Conservation (phyloP, 176 grass and related monocot genomes). For the Rhynchospora tenuis region DNA sequence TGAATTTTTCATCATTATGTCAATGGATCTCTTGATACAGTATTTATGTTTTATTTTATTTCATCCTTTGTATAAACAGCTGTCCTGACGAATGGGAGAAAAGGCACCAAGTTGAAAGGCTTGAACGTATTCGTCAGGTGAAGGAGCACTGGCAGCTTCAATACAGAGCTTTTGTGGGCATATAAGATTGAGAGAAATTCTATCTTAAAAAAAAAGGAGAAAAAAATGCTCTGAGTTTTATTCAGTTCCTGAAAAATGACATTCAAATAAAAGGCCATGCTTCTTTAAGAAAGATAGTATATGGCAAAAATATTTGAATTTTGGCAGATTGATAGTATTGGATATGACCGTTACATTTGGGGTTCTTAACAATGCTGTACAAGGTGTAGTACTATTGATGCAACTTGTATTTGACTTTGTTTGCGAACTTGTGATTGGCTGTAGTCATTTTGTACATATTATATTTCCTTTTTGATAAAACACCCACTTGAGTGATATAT, state of each 20-base stretch:
- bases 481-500: not conserved
- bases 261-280: not conserved
- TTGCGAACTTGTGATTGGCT: not conserved
- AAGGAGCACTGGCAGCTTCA: conserved; percentile 77
- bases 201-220: too few species aligned
- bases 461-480: not conserved
- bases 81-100: conserved; percentile 79
- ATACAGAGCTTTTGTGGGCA: conserved; percentile 58
- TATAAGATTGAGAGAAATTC: conserved; percentile 22
- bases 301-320: not conserved
- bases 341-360: not conserved
- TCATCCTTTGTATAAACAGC: conserved; percentile 23
- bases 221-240: not conserved
- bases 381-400: not conserved
- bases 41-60: not conserved
- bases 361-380: not conserved
- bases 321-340: not conserved
- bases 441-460: not conserved
- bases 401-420: not conserved
- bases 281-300: not conserved
- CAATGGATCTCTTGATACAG: not conserved
- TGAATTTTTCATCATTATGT: not conserved
- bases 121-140: conserved; percentile 52
- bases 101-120: conserved; percentile 45
- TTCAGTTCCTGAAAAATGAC: not conserved